phyloP scores from a whole-genome alignment of 345 rosid species.

The Carallia pectinifolia region DNA sequence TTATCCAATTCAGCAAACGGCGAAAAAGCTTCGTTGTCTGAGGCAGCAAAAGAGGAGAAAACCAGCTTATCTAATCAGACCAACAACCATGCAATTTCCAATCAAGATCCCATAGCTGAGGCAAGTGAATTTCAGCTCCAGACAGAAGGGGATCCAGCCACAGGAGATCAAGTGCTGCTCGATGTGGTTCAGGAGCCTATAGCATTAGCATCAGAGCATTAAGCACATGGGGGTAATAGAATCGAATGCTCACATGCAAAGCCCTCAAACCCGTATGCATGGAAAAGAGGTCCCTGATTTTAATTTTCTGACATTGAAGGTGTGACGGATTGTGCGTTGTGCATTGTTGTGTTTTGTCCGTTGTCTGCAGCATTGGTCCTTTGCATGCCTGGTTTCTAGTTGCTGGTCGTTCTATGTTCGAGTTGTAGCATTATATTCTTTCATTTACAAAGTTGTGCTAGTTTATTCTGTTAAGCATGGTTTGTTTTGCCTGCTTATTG shows the following conservation, averaged over 20 bases:
- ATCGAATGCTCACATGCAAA: constrained; percentile 24
- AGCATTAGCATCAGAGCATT: constrained; percentile 34
- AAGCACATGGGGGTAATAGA: constrained; percentile 18
- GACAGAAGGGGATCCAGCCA: constrained; percentile 22
- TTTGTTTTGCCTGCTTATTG: constrained; percentile 26
- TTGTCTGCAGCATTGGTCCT: constrained; percentile 35
- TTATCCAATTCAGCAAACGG: constrained; percentile 31
- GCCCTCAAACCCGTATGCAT: constrained; percentile 21
- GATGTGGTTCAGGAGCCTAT: constrained; percentile 37
- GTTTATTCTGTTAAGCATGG: constrained; percentile 32
- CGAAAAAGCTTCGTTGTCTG: constrained; percentile 16
- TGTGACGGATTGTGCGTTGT: constrained; percentile 26
- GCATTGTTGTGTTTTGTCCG: constrained; percentile 34
- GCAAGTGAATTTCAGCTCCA: constrained; percentile 32
- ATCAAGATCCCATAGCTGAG: constrained; percentile 24
- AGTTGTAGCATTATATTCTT: constrained; percentile 33
- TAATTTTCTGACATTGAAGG: constrained; percentile 24
- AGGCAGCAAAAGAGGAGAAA: constrained; percentile 25
- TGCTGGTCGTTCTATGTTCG: constrained; percentile 37
- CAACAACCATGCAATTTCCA: constrained; percentile 14
- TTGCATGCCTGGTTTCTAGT: constrained; percentile 42
- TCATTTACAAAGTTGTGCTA: constrained; percentile 25
- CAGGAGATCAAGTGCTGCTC: constrained; percentile 40
- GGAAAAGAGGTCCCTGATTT: constrained; percentile 32
- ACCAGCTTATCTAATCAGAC: constrained; percentile 7